Evolutionary conservation across 331 rosid species (phyloP), one percentile per base, ranked within the genome.

Genomic region (Cydonia oblonga): DNA sequence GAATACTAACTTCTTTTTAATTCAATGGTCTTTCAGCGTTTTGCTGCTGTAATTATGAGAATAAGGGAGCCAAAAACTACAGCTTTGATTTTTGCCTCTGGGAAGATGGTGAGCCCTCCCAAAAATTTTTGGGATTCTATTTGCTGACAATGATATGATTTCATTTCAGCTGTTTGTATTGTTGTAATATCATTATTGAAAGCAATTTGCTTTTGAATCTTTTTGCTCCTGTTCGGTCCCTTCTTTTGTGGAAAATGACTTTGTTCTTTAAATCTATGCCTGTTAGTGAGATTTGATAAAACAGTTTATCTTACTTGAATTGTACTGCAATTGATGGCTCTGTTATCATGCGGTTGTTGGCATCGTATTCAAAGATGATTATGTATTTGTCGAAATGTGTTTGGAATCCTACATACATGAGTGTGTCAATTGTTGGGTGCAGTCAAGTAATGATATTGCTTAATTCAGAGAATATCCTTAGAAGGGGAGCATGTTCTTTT

Each of bases 21-120:
- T 22, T 18, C 64, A 24, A 33, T 56, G 33, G 22, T 44, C 80
- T 53, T 83, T 74, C 89, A 95, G 99, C 97, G 99, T 75, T 93
- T 95, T 88, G 98, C 96, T 60, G 98, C 98, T 29, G 98, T 95
- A 58, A 95, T 91, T 61, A 95, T 95, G 98, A 88, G 96, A 88
- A 95, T 95, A 72, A 84, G 98, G 74, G 97, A 91, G 18, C 98
- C 98, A 5, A 95, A 91, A 81, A 95, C 98, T 24, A 95, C 97
- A 26, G 96, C 96, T 1, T 81, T 95, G 81, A 95, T 95, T 72
- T 93, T 95, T 85, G 98, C 97, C 5, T 93, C 97, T 72, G 97
- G 96, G 32, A 95, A 95, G 79, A 95, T 95, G 97, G 96, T 95
- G 84, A 82, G 76, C 58, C 40, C 3, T 20, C 23, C 10, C 63